A percentile compares a stretch with the other conserved stretches of the same genome.
phyloP scores from a whole-genome alignment of 345 rosid genomes.

The Pelargonium nanum region DNA sequence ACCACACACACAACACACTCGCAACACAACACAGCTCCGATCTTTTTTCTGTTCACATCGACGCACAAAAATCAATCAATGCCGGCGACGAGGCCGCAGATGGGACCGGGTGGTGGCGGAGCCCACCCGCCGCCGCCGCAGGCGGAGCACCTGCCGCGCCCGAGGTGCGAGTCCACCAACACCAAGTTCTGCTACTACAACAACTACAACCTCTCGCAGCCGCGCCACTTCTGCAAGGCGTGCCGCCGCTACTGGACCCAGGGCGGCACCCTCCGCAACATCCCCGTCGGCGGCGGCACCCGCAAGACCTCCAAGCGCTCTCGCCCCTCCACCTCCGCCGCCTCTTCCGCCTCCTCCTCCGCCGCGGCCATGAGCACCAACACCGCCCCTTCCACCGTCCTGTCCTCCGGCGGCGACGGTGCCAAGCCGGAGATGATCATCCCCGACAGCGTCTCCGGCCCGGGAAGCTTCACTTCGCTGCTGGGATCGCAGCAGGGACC shows the following conservation, averaged over 20 bases:
- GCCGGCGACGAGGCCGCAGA: not conserved
- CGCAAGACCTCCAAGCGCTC: conserved; percentile 46
- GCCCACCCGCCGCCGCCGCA: conserved; percentile 21
- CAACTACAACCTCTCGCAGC: conserved; percentile 58
- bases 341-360: not conserved
- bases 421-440: not conserved
- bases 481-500: conserved; percentile 9
- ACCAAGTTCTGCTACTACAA: conserved; percentile 67
- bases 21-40: too few species aligned
- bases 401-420: not conserved
- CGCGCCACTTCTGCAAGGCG: conserved; percentile 58
- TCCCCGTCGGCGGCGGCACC: conserved; percentile 56
- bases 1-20: too few species aligned
- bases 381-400: not conserved
- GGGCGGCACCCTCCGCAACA: conserved; percentile 59
- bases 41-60: too few species aligned
- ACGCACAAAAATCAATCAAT: too few species aligned
- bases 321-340: conserved; percentile 13
- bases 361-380: not conserved
- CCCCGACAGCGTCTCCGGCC: conserved; percentile 1
- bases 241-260: conserved; percentile 75
- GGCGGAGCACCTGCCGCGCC: conserved; percentile 38
- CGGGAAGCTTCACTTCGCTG: conserved; percentile 9
- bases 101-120: not conserved
- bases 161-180: conserved; percentile 21